Percentiles rank a stretch among this genome's conserved stretches.
Conservation (phyloP, 2,329 filamentous ascomycete genomes). For the Ilyonectria destructans region DNA sequence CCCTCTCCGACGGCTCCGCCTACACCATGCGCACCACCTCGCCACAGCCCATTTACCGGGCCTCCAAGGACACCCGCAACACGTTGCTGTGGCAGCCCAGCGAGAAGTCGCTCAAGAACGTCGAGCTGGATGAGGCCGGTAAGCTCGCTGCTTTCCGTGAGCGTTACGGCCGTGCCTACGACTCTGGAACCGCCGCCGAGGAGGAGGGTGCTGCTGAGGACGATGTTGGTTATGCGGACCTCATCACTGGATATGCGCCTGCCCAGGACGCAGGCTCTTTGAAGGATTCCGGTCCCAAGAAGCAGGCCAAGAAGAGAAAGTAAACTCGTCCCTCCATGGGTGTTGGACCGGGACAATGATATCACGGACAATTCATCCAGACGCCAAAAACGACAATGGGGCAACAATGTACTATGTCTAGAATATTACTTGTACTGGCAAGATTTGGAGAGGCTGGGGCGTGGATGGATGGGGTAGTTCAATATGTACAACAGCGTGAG, state of each 20-base stretch:
- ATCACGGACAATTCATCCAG: conserved; percentile 12
- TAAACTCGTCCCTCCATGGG: conserved; percentile 48
- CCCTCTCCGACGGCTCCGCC: conserved; percentile 91
- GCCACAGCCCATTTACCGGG: conserved; percentile 73
- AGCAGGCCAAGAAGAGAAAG: conserved; percentile 66
- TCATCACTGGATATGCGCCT: conserved; percentile 67
- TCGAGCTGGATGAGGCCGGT: conserved; percentile 96
- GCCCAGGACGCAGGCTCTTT: conserved; percentile 54
- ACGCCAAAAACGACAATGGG: conserved; percentile 8
- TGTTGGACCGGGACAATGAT: not conserved
- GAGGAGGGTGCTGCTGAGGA: conserved; percentile 45
- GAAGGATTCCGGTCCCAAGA: conserved; percentile 58
- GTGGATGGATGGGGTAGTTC: conserved; percentile 46
- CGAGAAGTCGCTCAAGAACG: conserved; percentile 84
- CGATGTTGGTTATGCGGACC: conserved; percentile 57
- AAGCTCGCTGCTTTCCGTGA: conserved; percentile 88
- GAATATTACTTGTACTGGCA: conserved; percentile 36
- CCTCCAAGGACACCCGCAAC: conserved; percentile 89
- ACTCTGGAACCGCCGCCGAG: conserved; percentile 66
- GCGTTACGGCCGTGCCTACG: conserved; percentile 88
- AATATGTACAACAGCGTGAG: conserved; percentile 55
- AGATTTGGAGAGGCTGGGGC: conserved; percentile 31
- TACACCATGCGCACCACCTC: conserved; percentile 86
- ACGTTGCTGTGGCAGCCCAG: conserved; percentile 92
- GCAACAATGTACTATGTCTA: conserved; percentile 39